phyloP scores from a whole-genome alignment of 176 grass and related monocot genomes.

The Eragrostis curvula region DNA sequence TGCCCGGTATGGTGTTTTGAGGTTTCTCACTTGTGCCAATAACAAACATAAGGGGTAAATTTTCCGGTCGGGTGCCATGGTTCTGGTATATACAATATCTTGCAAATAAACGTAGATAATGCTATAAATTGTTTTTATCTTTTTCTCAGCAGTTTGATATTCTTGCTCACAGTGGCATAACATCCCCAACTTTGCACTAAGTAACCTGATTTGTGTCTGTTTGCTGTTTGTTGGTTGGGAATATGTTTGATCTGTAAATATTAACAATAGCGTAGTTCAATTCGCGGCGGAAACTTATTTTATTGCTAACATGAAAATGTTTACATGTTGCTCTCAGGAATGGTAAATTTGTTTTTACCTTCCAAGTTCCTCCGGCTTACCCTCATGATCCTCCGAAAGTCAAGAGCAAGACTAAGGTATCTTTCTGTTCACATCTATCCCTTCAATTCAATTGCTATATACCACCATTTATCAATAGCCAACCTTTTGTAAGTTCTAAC shows the following conservation, averaged over 20 bases:
- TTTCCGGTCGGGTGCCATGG: not conserved
- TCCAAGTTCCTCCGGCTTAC: conserved; percentile 72
- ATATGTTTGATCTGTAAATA: not conserved
- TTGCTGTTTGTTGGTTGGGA: not conserved
- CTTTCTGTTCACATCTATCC: not conserved
- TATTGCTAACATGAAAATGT: not conserved
- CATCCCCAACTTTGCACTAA: not conserved
- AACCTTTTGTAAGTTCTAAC: not conserved
- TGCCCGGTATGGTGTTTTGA: not conserved
- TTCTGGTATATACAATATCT: not conserved
- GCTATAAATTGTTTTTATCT: not conserved
- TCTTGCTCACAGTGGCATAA: not conserved
- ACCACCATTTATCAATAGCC: not conserved
- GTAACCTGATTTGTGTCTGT: not conserved
- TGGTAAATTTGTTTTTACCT: conserved; percentile 73
- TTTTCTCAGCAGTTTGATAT: not conserved
- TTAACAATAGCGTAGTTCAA: not conserved
- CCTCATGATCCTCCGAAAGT: conserved; percentile 81
- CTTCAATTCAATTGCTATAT: not conserved
- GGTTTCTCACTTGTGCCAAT: not conserved
- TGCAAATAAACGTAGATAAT: not conserved
- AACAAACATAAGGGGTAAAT: not conserved
- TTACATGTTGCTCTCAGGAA: conserved; percentile 42
- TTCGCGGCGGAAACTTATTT: not conserved
- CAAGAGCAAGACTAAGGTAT: conserved; percentile 89